These are phyloP conservation scores for Aspergillus biplanus DNA, from an alignment of 495 filamentous ascomycete species.

Conservation along the genomic window DNA sequence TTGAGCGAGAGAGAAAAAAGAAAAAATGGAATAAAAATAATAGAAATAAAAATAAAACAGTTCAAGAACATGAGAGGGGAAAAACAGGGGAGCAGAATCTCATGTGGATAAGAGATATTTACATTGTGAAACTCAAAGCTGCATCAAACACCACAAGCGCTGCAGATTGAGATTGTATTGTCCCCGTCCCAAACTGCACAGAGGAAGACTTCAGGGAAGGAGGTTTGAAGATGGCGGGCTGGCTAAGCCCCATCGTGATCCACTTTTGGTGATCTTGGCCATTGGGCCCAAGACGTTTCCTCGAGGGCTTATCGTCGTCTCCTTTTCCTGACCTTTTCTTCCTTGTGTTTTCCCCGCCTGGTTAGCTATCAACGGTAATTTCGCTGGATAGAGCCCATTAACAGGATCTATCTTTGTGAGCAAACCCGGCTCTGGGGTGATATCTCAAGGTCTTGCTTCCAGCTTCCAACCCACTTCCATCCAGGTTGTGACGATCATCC, in stretches of 20 bases:
- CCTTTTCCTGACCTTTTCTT: background rate
- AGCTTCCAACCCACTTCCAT: conserved; percentile 17
- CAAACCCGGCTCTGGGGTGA: background rate
- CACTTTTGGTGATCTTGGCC: conserved; percentile 13
- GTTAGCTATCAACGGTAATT: background rate
- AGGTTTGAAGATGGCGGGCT: background rate
- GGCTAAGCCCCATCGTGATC: conserved; percentile 28
- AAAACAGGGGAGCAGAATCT: conserved; percentile 1
- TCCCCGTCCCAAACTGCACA: background rate
- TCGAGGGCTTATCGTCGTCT: background rate
- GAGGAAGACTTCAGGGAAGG: background rate
- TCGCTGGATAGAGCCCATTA: background rate
- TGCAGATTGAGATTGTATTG: background rate
- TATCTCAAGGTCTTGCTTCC: background rate
- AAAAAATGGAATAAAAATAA: too few species aligned
- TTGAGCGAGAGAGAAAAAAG: background rate
- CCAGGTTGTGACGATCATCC: conserved; percentile 28
- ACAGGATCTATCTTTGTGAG: background rate
- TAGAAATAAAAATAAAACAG: too few species aligned
- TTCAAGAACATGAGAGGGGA: background rate
- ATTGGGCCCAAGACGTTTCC: background rate
- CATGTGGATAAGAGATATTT: background rate
- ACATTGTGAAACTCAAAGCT: conserved; percentile 6
- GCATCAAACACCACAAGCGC: too few species aligned
- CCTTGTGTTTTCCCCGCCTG: background rate